Base-by-base conservation (phyloP, 1,284 basidiomycete species). In the Cryptococcus hybrid region DNA sequence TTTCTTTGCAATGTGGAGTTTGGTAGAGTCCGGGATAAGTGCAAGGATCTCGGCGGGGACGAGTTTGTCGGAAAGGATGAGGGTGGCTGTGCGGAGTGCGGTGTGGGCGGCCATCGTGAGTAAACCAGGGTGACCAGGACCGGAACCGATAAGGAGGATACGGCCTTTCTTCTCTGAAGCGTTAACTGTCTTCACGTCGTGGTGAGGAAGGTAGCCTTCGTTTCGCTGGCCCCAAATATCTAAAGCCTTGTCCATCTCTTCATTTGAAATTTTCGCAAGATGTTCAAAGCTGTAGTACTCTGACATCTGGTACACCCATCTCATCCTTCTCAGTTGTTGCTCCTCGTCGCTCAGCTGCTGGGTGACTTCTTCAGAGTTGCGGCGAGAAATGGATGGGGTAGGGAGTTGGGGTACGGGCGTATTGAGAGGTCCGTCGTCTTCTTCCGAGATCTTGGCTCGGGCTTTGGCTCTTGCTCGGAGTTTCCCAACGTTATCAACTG, bases 1-100 rank as follows among this genome's bases (percentile, higher is more conserved):
- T 75, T 99, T 99, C 65, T 88, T 88, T 12, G 95, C 95, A 62
- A 98, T 96, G 59, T 81, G 77, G 7, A 88, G 84, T 18, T 75
- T 76, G 46, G 81, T 83, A 4, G 82, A 78, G 5, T 66, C 58
- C 0, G 94, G 94, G 52, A 98, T 90, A n/a, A 97, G 81, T 0
- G 84, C 85, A 35, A 99, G 86, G 13, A 98, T 89, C 11, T 88
- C 86, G 6, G 88, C 83, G 0, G 95, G 95, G 0, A 98, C 95
- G n/a, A 99, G 88, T 73, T 99, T 99, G 81, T 98, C 95, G 7
- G 92, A 90, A 4, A 98, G 84, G 18, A 98, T 88, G 40, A 97
- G 80, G 61, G 94, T 86, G 1, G 92, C 90, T 7, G 86, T 83
- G 60, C 83, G 83, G 48, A 99, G 84, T 0, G 89, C 86, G 15